Base-by-base conservation (phyloP, 257 asterid genomes). In the Solanum pinnatisectum region DNA sequence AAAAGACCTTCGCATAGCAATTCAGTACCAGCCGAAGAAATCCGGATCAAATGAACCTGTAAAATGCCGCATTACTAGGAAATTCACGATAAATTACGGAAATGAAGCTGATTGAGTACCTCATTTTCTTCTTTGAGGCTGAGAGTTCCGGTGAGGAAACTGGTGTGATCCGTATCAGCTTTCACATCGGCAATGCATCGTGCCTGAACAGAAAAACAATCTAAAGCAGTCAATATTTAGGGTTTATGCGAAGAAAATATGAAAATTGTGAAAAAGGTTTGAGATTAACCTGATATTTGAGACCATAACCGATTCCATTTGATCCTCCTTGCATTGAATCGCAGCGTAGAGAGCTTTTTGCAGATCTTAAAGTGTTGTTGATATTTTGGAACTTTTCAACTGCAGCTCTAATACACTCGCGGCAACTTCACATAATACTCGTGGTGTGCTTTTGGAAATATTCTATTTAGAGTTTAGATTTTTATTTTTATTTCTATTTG, bases 61-160 rank as follows among this genome's bases (percentile, higher is more conserved):
- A 89, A 88, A 79, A 44, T 76, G 88, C 71, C 89, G 35, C 89
- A 46, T 74, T 85, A 40, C 56, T 18, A 10, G 12, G 73, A 88
- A 90, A 37, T 59, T 85, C 60, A 74, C 46, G 15, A 25, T 13
- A 39, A 49, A 23, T 36, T 30, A 10, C 13, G 39, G 39, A 49
- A 46, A 10, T 18, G 9, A 49, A 87, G 44, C 12, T 18, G 77
- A 40, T 71, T 6, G 32, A 76, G 56, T 12, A 95, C 99, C 98
- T 97, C 99, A 88, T 97, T 97, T 93, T 97, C 99, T 91, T 97
- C 99, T 91, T 95, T 96, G 89, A 97, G 96, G 88, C 98, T 96
- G 88, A 97, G 98, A 87, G 99, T 94, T 32, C 98, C 99, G 77
- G 98, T 89, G 73, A 97, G 96, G 88, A 97, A 97, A 87, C 95